A percentile compares a stretch with the other conserved stretches of the same genome.
phyloP scores from a whole-genome alignment of 1,284 basidiomycete genomes.

The Ceratobasidium sp. region DNA sequence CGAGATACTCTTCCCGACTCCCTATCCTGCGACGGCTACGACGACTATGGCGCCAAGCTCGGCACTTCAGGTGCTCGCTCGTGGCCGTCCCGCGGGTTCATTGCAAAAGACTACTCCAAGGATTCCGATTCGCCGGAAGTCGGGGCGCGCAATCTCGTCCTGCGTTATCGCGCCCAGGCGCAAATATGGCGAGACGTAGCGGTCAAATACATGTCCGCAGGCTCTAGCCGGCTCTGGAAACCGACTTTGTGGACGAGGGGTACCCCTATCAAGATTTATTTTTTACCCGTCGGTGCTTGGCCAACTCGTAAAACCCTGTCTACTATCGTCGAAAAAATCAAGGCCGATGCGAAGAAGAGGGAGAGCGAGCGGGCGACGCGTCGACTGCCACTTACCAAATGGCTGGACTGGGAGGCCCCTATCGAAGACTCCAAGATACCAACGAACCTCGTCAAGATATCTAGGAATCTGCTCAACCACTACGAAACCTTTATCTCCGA shows the following conservation, averaged over 20 bases:
- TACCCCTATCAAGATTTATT: neutral
- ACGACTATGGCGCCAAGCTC: neutral
- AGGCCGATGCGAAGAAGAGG: neutral
- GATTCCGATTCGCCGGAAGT: neutral
- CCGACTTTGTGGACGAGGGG: neutral
- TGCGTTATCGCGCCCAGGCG: neutral
- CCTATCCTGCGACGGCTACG: neutral
- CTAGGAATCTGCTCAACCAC: neutral
- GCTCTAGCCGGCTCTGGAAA: neutral
- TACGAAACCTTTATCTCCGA: neutral
- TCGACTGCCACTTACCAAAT: neutral
- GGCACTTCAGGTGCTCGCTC: neutral
- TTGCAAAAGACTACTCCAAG: neutral
- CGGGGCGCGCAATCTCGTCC: no score
- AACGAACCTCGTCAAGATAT: neutral
- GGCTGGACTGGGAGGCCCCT: neutral
- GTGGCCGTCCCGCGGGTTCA: neutral
- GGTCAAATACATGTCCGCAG: neutral
- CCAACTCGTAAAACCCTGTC: neutral
- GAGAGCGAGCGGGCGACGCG: neutral
- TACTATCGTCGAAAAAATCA: neutral
- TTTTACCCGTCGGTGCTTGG: neutral
- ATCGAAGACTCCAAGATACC: neutral
- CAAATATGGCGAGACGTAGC: neutral
- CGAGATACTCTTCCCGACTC: neutral